Conservation (phyloP, 192 early-diverging fungal genomes). For the Kickxella alabastrina region DNA sequence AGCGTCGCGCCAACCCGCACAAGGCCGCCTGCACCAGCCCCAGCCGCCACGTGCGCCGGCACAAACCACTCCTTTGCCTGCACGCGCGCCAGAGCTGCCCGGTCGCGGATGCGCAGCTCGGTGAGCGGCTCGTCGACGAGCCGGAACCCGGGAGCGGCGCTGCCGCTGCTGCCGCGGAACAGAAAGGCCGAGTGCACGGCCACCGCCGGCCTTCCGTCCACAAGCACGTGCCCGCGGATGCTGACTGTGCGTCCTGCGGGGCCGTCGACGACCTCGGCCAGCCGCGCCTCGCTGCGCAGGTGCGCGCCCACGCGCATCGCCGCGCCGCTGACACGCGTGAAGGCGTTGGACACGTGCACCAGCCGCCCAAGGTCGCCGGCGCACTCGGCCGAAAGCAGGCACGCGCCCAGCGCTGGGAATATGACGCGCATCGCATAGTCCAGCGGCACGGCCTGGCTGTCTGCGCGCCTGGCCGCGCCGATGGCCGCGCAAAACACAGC, state of each 20-base stretch:
- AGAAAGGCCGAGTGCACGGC: slow-evolving; percentile 81
- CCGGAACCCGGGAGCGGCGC: slow-evolving; percentile 69
- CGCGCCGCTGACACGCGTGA: slow-evolving; percentile 65
- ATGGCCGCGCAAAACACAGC: background rate
- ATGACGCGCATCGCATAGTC: slow-evolving; percentile 91
- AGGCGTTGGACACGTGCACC: slow-evolving; percentile 88
- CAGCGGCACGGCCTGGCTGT: slow-evolving; percentile 60
- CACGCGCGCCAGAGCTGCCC: slow-evolving; percentile 75
- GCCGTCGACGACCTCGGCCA: slow-evolving; percentile 75
- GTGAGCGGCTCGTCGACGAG: slow-evolving; percentile 71
- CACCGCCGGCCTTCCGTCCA: slow-evolving; percentile 59
- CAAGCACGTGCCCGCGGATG: slow-evolving; percentile 68
- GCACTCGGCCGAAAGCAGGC: slow-evolving; percentile 82
- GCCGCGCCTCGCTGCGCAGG: slow-evolving; percentile 68
- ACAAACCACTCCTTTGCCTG: slow-evolving; percentile 78
- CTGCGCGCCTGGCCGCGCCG: background rate
- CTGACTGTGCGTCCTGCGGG: slow-evolving; percentile 82
- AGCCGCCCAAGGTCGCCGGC: slow-evolving; percentile 83
- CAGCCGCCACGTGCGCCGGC: slow-evolving; percentile 12
- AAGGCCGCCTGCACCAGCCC: background rate
- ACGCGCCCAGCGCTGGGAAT: slow-evolving; percentile 84
- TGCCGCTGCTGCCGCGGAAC: slow-evolving; percentile 63
- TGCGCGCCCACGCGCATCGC: slow-evolving; percentile 62
- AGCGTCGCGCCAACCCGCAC: slow-evolving; percentile 47
- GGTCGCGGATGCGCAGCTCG: slow-evolving; percentile 59